Percentiles rank a stretch among this genome's conserved stretches.
These are phyloP conservation scores for Lyophyllum semitale DNA, from an alignment of 768 basidiomycete genomes.

Conservation along the genomic window DNA sequence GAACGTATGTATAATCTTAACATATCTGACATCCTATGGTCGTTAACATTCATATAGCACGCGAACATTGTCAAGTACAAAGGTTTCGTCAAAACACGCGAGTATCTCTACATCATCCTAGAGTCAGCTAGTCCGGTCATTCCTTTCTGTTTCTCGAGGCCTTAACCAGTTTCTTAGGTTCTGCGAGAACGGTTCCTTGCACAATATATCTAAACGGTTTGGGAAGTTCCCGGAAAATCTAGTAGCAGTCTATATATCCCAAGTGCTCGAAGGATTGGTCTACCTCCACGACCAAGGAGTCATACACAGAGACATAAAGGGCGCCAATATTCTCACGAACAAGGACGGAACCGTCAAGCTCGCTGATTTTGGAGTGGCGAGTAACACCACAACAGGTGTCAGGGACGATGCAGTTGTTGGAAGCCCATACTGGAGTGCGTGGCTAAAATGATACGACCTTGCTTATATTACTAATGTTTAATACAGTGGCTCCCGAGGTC, in stretches of 20 bases:
- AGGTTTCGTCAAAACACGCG: constrained; percentile 93
- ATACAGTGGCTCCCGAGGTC: constrained; percentile 95
- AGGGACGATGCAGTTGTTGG: constrained; percentile 93
- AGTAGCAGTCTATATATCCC: constrained; percentile 95
- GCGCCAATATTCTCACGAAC: constrained; percentile 97
- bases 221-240: constrained; percentile 98
- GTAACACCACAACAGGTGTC: constrained; percentile 69
- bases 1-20: constrained; percentile 57
- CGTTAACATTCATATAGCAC: constrained; percentile 54
- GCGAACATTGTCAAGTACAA: constrained; percentile 99
- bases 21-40: not conserved
- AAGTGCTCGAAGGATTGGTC: constrained; percentile 92
- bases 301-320: constrained; percentile 98
- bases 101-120: constrained; percentile 94
- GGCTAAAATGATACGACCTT: not conserved
- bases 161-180: constrained; percentile 49
- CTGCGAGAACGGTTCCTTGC: constrained; percentile 97
- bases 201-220: constrained; percentile 94
- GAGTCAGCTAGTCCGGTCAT: constrained; percentile 56
- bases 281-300: constrained; percentile 99
- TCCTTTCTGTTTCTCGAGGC: not conserved
- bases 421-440: constrained; percentile 97
- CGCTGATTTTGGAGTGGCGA: constrained; percentile 98
- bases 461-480: not conserved
- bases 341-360: constrained; percentile 98